A percentile compares a stretch with the other conserved stretches of the same genome.
Conservation (phyloP, 305 asterid species). For the Fraxinus angustifolia region DNA sequence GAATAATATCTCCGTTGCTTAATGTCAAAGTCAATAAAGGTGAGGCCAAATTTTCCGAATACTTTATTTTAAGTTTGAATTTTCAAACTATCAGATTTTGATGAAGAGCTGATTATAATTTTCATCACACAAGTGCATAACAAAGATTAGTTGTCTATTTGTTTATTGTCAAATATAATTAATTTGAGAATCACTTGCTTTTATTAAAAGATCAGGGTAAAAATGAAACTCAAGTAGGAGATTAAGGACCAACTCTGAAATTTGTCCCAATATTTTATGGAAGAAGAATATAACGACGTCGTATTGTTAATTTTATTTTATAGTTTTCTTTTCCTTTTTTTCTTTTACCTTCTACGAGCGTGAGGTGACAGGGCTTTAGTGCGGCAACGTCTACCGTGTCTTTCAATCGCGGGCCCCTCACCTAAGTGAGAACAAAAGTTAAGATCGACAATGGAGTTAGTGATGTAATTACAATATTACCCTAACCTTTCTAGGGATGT, state of each 20-base stretch:
- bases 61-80: background rate
- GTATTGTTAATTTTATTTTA: background rate
- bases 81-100: background rate
- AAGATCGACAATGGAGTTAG: conserved; percentile 5
- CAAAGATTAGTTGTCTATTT: background rate
- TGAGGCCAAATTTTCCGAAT: background rate
- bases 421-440: conserved; percentile 37
- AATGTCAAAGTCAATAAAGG: background rate
- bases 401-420: conserved; percentile 81
- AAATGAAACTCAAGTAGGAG: background rate
- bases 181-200: background rate
- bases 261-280: background rate
- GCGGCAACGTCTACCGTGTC: conserved; percentile 95
- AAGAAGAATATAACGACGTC: conserved; percentile 22
- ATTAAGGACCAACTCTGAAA: conserved; percentile 32
- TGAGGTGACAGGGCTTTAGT: conserved; percentile 80
- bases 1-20: background rate
- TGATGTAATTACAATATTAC: background rate
- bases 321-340: background rate
- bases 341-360: conserved; percentile 70
- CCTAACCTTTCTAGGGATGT: background rate
- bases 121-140: background rate
- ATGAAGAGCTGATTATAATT: background rate
- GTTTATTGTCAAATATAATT: background rate
- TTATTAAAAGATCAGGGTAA: background rate